Conservation (phyloP, 306 rosid genomes). For the Ceratonia siliqua region DNA sequence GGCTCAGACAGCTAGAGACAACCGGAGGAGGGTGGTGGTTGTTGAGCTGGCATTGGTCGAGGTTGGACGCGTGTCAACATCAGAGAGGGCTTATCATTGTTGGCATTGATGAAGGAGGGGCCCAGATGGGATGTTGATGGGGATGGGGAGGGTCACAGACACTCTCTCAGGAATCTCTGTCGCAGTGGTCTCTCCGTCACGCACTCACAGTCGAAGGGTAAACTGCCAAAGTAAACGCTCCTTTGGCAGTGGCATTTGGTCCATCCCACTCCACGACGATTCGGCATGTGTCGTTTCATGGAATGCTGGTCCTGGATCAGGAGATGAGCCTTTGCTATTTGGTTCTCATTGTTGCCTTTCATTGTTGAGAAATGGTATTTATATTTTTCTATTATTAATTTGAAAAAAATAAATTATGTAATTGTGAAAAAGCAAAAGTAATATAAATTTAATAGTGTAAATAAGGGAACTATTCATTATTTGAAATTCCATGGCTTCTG, state of each 20-base stretch:
- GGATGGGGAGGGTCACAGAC: conserved; percentile 36
- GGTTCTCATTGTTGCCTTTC: no score
- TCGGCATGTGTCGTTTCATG: conserved; percentile 1
- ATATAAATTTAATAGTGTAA: no score
- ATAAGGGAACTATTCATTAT: no score
- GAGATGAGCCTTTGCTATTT: no score
- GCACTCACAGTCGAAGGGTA: neutral
- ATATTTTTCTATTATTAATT: no score
- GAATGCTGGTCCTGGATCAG: no score
- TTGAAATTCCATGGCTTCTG: no score
- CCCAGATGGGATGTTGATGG: conserved; percentile 30
- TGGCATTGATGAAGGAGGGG: conserved; percentile 20
- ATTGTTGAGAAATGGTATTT: no score
- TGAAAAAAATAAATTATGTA: no score
- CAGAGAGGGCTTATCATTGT: conserved; percentile 6
- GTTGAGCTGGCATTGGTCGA: conserved; percentile 9
- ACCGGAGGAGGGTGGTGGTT: neutral
- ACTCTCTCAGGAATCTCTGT: conserved; percentile 53
- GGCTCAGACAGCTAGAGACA: conserved; percentile 16
- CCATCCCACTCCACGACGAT: neutral
- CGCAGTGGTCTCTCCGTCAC: conserved; percentile 39
- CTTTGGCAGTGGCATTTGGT: neutral
- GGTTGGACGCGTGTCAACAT: conserved; percentile 31
- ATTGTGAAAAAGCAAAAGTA: no score
- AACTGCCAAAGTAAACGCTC: no score